phyloP scores from a whole-genome alignment of 2,329 filamentous ascomycete genomes.

The Calonectria pseudoturangicola region DNA sequence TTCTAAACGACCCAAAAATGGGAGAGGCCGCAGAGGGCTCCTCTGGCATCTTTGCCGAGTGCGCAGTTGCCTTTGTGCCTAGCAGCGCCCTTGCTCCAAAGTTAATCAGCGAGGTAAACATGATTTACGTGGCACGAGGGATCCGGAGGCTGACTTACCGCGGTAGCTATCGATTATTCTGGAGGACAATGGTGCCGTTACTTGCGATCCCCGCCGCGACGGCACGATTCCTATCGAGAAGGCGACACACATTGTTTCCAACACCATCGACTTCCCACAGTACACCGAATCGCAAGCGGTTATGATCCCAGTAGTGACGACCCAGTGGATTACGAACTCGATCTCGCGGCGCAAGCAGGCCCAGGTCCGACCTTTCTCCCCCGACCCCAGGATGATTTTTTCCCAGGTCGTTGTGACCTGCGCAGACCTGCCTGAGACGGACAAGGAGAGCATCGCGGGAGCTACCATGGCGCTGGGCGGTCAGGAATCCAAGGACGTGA shows the following conservation, averaged over 20 bases:
- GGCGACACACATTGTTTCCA: conserved; percentile 76
- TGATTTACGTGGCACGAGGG: too few relatives aligned
- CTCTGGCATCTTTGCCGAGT: conserved; percentile 63
- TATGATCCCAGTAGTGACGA: conserved; percentile 89
- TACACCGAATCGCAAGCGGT: conserved; percentile 84
- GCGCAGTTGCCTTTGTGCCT: conserved; percentile 67
- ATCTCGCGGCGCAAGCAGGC: conserved; percentile 81
- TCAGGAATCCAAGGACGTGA: conserved; percentile 82
- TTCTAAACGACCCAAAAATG: conserved; percentile 52
- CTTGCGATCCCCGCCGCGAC: conserved; percentile 68
- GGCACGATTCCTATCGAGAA: conserved; percentile 68
- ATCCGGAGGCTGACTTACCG: conserved; percentile 27
- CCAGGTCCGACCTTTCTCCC: conserved; percentile 89
- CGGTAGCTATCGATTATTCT: conserved; percentile 65
- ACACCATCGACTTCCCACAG: conserved; percentile 93
- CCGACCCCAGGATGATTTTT: conserved; percentile 93
- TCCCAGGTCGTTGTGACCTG: conserved; percentile 88
- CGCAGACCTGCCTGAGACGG: conserved; percentile 87
- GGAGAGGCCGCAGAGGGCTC: conserved; percentile 50
- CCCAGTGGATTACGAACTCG: conserved; percentile 85
- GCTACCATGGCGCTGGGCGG: conserved; percentile 93
- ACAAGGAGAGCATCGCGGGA: conserved; percentile 94
- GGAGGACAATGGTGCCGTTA: conserved; percentile 69
- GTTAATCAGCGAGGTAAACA: conserved; percentile 63
- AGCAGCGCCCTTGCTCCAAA: conserved; percentile 63